Base-by-base conservation (phyloP, 805 yeast species). In the Candida tibetensis region DNA sequence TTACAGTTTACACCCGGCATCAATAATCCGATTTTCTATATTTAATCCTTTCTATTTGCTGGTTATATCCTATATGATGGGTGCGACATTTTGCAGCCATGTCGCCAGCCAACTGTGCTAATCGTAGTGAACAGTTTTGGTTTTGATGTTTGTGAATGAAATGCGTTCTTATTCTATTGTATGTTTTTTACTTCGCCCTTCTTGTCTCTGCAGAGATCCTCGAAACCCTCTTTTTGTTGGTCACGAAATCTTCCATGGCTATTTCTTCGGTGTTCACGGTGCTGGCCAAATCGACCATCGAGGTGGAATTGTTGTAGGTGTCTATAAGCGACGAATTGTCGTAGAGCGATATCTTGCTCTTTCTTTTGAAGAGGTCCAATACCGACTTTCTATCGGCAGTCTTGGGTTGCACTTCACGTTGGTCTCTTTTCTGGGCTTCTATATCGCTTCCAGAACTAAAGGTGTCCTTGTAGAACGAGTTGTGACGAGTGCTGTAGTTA, bases 181-280 rank as follows among this genome's bases (percentile, higher is more conserved):
- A 7, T 21, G 25, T 21, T 21, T 7, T 21, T 10, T 21, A 21
- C 9, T 21, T 21, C 27, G 21, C 28, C 34, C 44, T 37, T 37
- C 41, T 40, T 22, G 33, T 42, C 26, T 51, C 58, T 4, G 29
- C 40, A 6, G 58, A 53, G 12, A 58, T 60, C 30, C 61, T 42
- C 7, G 52, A 39, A 1, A 57, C 60, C 16, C 41, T 43, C 21
- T 43, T 38, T 34, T 46, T 50, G 35, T 59, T 60, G 9, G 54
- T 41, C 17, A 46, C 48, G 34, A 69, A 56, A 5, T 67, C 68
- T 19, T 72, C 71, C 71, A 76, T 53, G 21, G 73, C 72, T 39
- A 76, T 75, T 42, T 74, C 80, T 46, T 75, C 81, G 0, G 77
- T 71, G n/a, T 58, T 61, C 6, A 69, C 49, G 2, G 49, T 45